phyloP scores from a whole-genome alignment of 495 filamentous ascomycete genomes.

The Sordaria brevicollis region DNA sequence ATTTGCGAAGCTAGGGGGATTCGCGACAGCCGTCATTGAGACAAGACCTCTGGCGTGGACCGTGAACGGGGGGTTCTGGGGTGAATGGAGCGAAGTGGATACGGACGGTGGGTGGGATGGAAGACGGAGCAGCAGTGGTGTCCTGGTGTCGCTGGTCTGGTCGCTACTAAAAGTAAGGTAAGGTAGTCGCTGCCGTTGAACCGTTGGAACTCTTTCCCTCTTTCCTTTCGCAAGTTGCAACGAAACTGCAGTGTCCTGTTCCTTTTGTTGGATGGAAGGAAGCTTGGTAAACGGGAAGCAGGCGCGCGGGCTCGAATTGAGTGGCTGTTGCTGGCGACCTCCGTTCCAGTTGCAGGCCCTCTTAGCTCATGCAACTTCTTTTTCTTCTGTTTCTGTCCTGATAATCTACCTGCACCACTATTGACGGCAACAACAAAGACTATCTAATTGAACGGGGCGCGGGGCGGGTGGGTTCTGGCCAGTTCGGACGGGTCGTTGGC shows the following conservation, averaged over 20 bases:
- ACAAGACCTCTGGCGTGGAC: conserved; percentile 16
- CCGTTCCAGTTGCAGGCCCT: neutral
- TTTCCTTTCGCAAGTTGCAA: neutral
- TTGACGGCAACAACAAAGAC: neutral
- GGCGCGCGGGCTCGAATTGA: neutral
- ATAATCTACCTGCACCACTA: neutral
- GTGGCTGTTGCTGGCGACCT: neutral
- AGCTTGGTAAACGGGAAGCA: neutral
- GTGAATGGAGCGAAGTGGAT: conserved; percentile 23
- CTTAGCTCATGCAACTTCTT: neutral
- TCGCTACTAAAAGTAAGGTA: no score
- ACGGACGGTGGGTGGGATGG: conserved; percentile 18
- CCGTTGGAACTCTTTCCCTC: neutral
- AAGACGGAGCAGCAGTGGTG: neutral
- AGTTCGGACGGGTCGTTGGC: neutral
- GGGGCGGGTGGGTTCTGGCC: neutral
- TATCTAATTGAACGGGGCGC: neutral
- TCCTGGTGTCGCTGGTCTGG: neutral
- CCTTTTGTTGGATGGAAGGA: neutral
- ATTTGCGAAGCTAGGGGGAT: conserved; percentile 76
- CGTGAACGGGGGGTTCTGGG: conserved; percentile 8
- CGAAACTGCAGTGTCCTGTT: neutral
- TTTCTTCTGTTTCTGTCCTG: neutral
- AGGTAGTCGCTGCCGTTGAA: neutral
- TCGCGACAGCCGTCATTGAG: conserved; percentile 94